phyloP scores from a whole-genome alignment of 352 stramenopile species.

The Globisporangium paroecandrum region DNA sequence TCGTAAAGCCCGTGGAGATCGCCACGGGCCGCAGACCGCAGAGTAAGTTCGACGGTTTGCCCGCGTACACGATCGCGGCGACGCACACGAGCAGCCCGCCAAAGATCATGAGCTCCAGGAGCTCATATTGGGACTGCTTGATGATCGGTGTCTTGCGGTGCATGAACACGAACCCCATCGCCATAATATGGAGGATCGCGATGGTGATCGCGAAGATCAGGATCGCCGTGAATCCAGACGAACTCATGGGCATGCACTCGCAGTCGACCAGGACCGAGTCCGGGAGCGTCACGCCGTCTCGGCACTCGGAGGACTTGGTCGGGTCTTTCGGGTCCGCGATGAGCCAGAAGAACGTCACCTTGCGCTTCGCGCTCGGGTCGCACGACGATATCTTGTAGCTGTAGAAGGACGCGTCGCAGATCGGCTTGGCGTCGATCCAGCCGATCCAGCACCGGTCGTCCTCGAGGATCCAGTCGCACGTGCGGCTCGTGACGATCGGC shows the following conservation, averaged over 20 bases:
- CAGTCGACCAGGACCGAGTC: slow-evolving; percentile 22
- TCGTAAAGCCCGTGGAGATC: slow-evolving; percentile 28
- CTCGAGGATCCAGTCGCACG: slow-evolving; percentile 32
- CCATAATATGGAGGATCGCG: slow-evolving; percentile 2
- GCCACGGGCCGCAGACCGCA: slow-evolving; percentile 23
- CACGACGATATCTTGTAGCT: slow-evolving; percentile 35
- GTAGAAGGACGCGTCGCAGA: slow-evolving; percentile 41
- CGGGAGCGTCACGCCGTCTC: slow-evolving; percentile 24
- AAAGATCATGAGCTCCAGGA: slow-evolving; percentile 26
- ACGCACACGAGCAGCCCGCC: slow-evolving; percentile 30
- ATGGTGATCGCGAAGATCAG: slow-evolving; percentile 19
- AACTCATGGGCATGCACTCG: slow-evolving; percentile 32
- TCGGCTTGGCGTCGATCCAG: slow-evolving; percentile 29
- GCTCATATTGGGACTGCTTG: slow-evolving; percentile 37
- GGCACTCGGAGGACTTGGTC: slow-evolving; percentile 32
- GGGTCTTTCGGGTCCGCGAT: slow-evolving; percentile 21
- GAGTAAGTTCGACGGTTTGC: slow-evolving; percentile 17
- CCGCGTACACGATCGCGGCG: slow-evolving; percentile 22
- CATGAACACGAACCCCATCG: slow-evolving; percentile 24
- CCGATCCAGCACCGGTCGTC: slow-evolving; percentile 25
- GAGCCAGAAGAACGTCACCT: slow-evolving; percentile 38
- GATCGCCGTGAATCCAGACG: slow-evolving; percentile 15
- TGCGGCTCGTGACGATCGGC: slow-evolving; percentile 33
- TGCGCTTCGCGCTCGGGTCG: slow-evolving; percentile 23
- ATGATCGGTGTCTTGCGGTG: slow-evolving; percentile 32